Evolutionary conservation across 176 grass and related monocot species (phyloP).

Genomic region (Bothriochloa decipiens): DNA sequence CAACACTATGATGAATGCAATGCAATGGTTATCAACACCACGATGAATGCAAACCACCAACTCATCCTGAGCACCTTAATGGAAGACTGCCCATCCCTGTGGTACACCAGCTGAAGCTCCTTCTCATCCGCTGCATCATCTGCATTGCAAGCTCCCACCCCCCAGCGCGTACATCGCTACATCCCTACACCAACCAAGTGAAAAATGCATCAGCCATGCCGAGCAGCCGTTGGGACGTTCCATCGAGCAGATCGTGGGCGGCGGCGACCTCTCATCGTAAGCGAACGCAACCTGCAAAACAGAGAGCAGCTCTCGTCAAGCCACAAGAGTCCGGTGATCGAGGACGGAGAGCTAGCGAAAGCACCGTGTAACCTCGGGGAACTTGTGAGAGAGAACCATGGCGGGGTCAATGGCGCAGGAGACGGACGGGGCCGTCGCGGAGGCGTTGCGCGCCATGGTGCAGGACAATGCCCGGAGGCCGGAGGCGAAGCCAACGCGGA

Average conservation of each 20-base stretch:
- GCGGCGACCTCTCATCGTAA: slow-evolving; percentile 23
- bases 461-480: background rate
- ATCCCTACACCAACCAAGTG: slow-evolving; percentile 23
- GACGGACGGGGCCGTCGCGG: too few relatives aligned
- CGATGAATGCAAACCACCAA: background rate
- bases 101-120: slow-evolving; percentile 36
- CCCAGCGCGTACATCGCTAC: background rate
- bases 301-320: background rate
- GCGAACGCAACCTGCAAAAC: background rate
- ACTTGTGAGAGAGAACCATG: slow-evolving; percentile 28
- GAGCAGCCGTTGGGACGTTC: background rate
- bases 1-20: background rate
- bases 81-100: background rate
- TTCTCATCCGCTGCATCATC: slow-evolving; percentile 17
- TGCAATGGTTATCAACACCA: too few relatives aligned
- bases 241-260: slow-evolving; percentile 24
- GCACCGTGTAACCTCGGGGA: slow-evolving; percentile 5
- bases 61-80: slow-evolving; percentile 6
- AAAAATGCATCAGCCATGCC: slow-evolving; percentile 17
- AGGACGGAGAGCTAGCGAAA: background rate
- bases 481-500: background rate
- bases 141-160: slow-evolving; percentile 7
- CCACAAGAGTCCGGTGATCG: background rate
- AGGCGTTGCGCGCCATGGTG: background rate
- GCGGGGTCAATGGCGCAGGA: slow-evolving; percentile 9